Evolutionary conservation across 2,329 filamentous ascomycete genomes (phyloP).

Genomic region (Colletotrichum higginsianum): DNA sequence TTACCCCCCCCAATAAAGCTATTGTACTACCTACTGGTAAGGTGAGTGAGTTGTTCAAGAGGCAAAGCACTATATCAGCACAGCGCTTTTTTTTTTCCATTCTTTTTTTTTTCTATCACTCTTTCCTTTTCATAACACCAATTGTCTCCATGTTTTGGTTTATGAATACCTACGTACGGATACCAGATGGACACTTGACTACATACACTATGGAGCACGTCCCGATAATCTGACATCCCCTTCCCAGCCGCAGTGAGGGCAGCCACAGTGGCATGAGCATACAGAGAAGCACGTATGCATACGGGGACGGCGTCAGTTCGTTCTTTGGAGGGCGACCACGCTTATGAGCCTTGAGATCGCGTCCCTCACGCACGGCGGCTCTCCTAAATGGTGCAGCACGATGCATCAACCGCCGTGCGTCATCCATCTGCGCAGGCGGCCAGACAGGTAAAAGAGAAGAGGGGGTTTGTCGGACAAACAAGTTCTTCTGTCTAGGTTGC

Average conservation of each 20-base stretch:
- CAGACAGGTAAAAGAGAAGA: too few relatives aligned
- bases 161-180: too few relatives aligned
- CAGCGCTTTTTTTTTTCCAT: neutral
- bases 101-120: neutral
- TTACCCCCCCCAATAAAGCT: too few relatives aligned
- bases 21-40: too few relatives aligned
- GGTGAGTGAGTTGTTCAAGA: neutral
- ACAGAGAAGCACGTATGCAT: neutral
- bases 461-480: too few relatives aligned
- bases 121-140: neutral
- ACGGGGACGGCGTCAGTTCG: neutral
- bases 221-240: neutral
- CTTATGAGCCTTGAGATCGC: neutral
- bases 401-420: conserved; percentile 2
- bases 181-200: too few relatives aligned
- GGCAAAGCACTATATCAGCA: neutral
- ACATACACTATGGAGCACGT: neutral
- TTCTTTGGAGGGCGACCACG: neutral
- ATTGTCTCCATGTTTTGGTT: too few relatives aligned
- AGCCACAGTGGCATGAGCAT: neutral
- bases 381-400: neutral
- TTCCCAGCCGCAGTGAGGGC: neutral
- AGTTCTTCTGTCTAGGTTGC: too few relatives aligned
- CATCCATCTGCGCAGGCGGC: neutral
- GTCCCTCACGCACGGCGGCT: neutral